These are phyloP conservation scores for Anthoceros angustus DNA, from an alignment of 225 moss, liverwort and hornwort species.

Conservation along the genomic window DNA sequence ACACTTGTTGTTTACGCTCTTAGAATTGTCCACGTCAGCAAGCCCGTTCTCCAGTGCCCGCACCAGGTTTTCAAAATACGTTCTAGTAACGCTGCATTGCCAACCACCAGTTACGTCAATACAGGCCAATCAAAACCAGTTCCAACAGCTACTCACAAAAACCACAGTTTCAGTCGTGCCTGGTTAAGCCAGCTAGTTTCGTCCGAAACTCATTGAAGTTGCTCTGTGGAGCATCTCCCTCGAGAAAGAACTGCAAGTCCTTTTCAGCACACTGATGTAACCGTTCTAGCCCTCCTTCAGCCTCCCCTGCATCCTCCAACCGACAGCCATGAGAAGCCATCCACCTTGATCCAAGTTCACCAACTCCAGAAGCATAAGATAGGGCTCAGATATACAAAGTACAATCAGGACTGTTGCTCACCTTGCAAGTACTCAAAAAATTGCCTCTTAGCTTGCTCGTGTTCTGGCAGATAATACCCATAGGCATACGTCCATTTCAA, in stretches of 20 bases:
- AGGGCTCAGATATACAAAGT: neutral
- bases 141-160: too few relatives aligned
- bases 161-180: slow-evolving; percentile 9
- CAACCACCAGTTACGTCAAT: neutral
- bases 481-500: slow-evolving; percentile 98
- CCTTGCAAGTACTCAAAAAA: slow-evolving; percentile 97
- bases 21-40: slow-evolving; percentile 55
- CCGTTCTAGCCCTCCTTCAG: slow-evolving; percentile 83
- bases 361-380: neutral
- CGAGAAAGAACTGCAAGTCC: slow-evolving; percentile 72
- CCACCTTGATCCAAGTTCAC: neutral
- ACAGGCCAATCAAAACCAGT: neutral
- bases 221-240: slow-evolving; percentile 48
- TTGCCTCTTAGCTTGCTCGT: slow-evolving; percentile 69
- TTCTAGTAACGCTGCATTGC: slow-evolving; percentile 59
- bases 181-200: slow-evolving; percentile 94
- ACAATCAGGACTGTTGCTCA: slow-evolving; percentile 10
- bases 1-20: slow-evolving; percentile 28
- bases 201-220: slow-evolving; percentile 93
- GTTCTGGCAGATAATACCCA: slow-evolving; percentile 85
- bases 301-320: slow-evolving; percentile 33
- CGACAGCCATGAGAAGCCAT: neutral
- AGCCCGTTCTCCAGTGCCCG: slow-evolving; percentile 66
- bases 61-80: slow-evolving; percentile 96
- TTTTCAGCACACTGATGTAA: slow-evolving; percentile 98